phyloP scores from a whole-genome alignment of 169 alveolate species.

The Eimeria tenella region DNA sequence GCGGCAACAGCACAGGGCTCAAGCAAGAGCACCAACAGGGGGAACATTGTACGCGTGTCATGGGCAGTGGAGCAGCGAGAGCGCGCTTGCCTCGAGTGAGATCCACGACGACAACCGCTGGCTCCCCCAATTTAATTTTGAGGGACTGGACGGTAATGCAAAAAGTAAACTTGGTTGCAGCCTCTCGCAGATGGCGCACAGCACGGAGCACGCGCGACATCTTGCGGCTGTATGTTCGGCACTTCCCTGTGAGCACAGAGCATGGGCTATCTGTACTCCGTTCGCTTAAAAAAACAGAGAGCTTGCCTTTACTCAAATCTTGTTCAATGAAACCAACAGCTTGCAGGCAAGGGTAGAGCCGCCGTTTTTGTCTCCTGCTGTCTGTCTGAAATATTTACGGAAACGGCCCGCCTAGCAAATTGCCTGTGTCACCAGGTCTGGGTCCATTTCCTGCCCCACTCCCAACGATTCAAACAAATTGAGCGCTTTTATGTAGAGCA shows the following conservation, averaged over 20 bases:
- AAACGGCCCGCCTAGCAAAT: no score
- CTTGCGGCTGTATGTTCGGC: neutral
- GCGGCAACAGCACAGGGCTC: neutral
- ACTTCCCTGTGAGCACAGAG: neutral
- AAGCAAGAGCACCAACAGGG: neutral
- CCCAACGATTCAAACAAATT: no score
- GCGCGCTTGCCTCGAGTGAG: conserved; percentile 38
- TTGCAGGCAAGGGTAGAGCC: no score
- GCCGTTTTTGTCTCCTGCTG: no score
- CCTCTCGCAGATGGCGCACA: conserved; percentile 63
- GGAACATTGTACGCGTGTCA: neutral
- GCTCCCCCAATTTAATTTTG: neutral
- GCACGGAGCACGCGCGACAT: conserved; percentile 68
- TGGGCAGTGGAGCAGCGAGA: neutral
- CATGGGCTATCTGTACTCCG: neutral
- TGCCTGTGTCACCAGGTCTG: no score
- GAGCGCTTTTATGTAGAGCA: no score
- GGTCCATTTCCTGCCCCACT: no score
- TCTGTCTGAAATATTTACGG: no score
- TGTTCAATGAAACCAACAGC: no score
- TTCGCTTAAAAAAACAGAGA: no score
- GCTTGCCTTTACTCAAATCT: no score
- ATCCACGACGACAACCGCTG: conserved; percentile 35
- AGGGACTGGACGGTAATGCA: conserved; percentile 29
- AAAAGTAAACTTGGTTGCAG: conserved; percentile 28